Conservation (phyloP, 2,329 filamentous ascomycete genomes). For the Xylariaceae sp. region DNA sequence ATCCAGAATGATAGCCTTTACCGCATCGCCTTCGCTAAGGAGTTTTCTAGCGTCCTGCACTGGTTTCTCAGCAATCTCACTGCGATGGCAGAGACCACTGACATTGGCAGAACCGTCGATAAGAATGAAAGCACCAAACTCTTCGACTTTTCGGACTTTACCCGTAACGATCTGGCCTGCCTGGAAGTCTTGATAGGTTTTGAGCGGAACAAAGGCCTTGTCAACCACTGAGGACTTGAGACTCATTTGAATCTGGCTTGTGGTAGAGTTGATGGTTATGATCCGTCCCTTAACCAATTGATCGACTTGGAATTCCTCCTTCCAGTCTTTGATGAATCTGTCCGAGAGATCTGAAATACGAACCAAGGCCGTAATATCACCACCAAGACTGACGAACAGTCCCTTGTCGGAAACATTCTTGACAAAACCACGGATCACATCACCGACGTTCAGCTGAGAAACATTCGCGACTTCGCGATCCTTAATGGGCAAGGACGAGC, state of each 20-base stretch:
- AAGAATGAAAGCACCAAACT: slow-evolving; percentile 91
- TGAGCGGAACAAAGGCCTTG: slow-evolving; percentile 66
- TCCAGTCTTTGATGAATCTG: slow-evolving; percentile 91
- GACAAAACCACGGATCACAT: slow-evolving; percentile 84
- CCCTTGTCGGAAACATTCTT: slow-evolving; percentile 87
- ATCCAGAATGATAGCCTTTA: slow-evolving; percentile 84
- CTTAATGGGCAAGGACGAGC: slow-evolving; percentile 72
- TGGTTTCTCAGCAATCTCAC: slow-evolving; percentile 79
- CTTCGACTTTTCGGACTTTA: slow-evolving; percentile 86
- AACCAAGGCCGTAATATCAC: slow-evolving; percentile 74
- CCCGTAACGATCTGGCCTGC: slow-evolving; percentile 79
- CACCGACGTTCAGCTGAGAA: slow-evolving; percentile 67
- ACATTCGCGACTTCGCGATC: slow-evolving; percentile 72
- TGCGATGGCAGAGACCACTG: slow-evolving; percentile 87
- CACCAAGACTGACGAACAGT: slow-evolving; percentile 78
- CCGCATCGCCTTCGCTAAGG: slow-evolving; percentile 84
- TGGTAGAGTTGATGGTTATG: slow-evolving; percentile 60
- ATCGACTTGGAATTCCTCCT: slow-evolving; percentile 77
- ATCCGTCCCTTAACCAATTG: slow-evolving; percentile 88
- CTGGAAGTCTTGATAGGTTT: slow-evolving; percentile 72
- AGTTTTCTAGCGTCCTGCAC: slow-evolving; percentile 83
- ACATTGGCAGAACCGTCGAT: slow-evolving; percentile 83
- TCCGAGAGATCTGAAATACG: slow-evolving; percentile 87
- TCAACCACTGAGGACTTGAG: slow-evolving; percentile 82
- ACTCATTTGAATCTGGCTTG: slow-evolving; percentile 75